Percentiles rank a stretch among this genome's conserved stretches.
phyloP scores from a whole-genome alignment of 176 grass and related monocot species.

The Avena atlantica region DNA sequence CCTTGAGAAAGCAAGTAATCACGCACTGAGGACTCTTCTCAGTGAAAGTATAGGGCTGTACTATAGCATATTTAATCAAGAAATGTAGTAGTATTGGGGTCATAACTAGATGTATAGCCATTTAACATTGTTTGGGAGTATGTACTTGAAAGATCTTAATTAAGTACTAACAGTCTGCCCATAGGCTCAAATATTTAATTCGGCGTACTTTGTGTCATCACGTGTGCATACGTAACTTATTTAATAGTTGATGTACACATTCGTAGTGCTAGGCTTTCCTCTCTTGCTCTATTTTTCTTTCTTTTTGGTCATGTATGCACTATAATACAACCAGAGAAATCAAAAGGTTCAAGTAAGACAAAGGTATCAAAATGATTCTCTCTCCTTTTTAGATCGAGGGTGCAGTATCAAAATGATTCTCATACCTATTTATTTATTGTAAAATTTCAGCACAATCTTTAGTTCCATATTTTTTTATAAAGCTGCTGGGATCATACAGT shows the following conservation, averaged over 20 bases:
- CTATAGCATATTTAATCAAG: neutral
- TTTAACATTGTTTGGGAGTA: neutral
- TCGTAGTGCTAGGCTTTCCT: neutral
- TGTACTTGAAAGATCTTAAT: conserved; percentile 49
- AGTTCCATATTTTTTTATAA: neutral
- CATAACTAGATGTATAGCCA: neutral
- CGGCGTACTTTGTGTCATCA: conserved; percentile 42
- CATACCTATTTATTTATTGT: conserved; percentile 17
- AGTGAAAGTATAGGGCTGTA: neutral
- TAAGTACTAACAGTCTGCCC: conserved; percentile 23
- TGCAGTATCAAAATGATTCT: conserved; percentile 21
- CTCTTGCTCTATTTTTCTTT: neutral
- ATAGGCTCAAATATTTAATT: conserved; percentile 6
- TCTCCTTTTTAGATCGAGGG: neutral
- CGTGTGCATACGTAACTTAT: conserved; percentile 45
- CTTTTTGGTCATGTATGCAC: neutral
- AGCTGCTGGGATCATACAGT: neutral
- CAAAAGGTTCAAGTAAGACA: conserved; percentile 19
- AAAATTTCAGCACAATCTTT: neutral
- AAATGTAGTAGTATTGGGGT: conserved; percentile 1
- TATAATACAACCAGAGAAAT: neutral
- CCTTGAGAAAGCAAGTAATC: neutral
- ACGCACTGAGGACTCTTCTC: neutral
- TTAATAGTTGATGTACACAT: conserved; percentile 28
- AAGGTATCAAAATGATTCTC: neutral